These are phyloP conservation scores for Colletotrichum orchidophilum DNA, from an alignment of 2,329 filamentous ascomycete species.

Conservation along the genomic window DNA sequence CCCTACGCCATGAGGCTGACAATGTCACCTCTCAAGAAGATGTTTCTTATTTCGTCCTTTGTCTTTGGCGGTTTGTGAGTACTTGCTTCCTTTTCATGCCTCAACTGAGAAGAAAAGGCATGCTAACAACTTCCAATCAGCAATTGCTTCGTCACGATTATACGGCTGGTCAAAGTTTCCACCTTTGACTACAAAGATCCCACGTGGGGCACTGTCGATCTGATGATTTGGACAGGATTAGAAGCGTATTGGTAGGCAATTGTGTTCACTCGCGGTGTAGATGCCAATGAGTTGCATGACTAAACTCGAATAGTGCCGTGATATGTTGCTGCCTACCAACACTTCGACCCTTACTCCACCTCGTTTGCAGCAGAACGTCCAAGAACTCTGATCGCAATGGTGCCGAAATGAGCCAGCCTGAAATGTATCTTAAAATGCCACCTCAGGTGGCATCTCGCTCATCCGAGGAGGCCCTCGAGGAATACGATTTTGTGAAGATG, in stretches of 20 bases:
- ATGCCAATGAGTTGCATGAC: accelerated
- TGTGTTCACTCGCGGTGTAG: no score
- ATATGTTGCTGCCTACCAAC: constrained; percentile 7
- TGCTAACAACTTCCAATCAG: background rate
- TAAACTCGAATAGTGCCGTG: background rate
- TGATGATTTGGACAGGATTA: constrained; percentile 30
- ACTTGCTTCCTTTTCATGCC: accelerated
- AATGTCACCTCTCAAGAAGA: background rate
- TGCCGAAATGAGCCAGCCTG: background rate
- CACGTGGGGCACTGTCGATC: constrained; percentile 28
- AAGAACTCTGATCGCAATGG: background rate
- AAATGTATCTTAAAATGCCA: constrained; percentile 3
- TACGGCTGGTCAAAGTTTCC: constrained; percentile 21
- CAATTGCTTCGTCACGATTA: constrained; percentile 29
- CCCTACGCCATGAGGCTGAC: background rate
- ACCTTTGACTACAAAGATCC: constrained; percentile 23
- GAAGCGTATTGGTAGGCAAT: constrained; percentile 21
- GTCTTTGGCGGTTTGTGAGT: constrained; percentile 10
- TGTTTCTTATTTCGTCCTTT: background rate
- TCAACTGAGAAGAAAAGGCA: background rate
- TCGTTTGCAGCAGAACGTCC: background rate
- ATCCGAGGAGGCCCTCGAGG: background rate
- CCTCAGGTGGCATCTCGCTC: constrained; percentile 3
- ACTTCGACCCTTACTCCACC: background rate
- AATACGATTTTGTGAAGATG: background rate